A percentile compares a stretch with the other conserved stretches of the same genome.
Evolutionary conservation across 768 basidiomycete genomes (phyloP).

Genomic region (Auriscalpium vulgare): DNA sequence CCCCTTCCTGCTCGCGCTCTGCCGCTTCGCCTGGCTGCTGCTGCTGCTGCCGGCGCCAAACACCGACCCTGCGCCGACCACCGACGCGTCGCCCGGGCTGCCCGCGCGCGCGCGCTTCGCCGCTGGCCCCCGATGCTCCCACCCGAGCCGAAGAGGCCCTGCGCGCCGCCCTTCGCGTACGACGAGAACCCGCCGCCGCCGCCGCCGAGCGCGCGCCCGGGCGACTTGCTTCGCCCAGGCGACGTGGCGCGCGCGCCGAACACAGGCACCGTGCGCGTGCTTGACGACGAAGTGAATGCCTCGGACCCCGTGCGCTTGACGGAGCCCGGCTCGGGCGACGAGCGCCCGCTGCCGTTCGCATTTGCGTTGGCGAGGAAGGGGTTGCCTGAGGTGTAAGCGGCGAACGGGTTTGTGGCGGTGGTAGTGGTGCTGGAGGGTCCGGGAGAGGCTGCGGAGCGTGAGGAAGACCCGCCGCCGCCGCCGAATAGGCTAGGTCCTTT

Average conservation of each 20-base stretch:
- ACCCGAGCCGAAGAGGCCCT: slow-evolving; percentile 31
- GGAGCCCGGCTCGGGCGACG: slow-evolving; percentile 8
- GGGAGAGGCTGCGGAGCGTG: slow-evolving; percentile 24
- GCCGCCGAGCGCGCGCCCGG: slow-evolving; percentile 33
- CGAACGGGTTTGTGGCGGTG: slow-evolving; percentile 8
- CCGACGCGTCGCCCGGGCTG: slow-evolving; percentile 26
- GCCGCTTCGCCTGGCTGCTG: slow-evolving; percentile 8
- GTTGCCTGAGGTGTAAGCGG: background rate
- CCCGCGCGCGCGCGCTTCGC: slow-evolving; percentile 49
- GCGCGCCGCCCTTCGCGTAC: slow-evolving; percentile 43
- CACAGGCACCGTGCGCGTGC: slow-evolving; percentile 8
- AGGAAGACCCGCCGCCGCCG: slow-evolving; percentile 22
- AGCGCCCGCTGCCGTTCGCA: slow-evolving; percentile 11
- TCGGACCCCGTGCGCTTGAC: slow-evolving; percentile 41
- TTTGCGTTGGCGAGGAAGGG: slow-evolving; percentile 1
- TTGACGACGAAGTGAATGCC: slow-evolving; percentile 40
- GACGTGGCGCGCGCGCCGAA: background rate
- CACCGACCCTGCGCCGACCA: background rate
- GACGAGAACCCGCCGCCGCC: slow-evolving; percentile 51
- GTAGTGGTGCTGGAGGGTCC: slow-evolving; percentile 16
- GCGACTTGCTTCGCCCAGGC: slow-evolving; percentile 43
- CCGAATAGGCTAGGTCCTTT: slow-evolving; percentile 55
- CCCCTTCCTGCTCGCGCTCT: slow-evolving; percentile 15
- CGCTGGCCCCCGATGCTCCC: slow-evolving; percentile 28
- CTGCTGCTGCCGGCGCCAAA: slow-evolving; percentile 17